phyloP scores from a whole-genome alignment of 2,329 filamentous ascomycete genomes.

The Nigrospora osmanthi region DNA sequence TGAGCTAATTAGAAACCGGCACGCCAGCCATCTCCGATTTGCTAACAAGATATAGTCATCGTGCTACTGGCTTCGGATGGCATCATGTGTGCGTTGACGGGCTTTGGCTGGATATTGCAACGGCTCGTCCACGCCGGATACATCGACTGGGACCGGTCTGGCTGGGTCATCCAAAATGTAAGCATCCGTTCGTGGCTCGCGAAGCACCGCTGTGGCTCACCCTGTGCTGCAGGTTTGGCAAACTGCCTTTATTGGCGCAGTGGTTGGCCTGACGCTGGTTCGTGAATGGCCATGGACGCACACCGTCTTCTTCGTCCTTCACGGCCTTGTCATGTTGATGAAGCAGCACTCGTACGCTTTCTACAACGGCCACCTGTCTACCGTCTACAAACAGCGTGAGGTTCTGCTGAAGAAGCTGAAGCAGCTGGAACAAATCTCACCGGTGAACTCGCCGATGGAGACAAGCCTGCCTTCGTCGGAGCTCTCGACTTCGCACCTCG shows the following conservation, averaged over 20 bases:
- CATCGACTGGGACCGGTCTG: conserved; percentile 58
- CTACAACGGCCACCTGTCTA: conserved; percentile 68
- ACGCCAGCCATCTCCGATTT: neutral
- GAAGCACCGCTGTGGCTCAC: neutral
- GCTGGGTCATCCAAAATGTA: conserved; percentile 68
- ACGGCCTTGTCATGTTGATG: conserved; percentile 67
- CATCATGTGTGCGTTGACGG: conserved; percentile 58
- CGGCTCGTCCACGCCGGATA: conserved; percentile 48
- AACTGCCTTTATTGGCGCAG: conserved; percentile 49
- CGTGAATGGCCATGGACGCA: conserved; percentile 80
- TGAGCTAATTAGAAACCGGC: conserved; percentile 10
- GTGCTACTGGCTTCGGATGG: conserved; percentile 57
- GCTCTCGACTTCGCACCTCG: conserved; percentile 38
- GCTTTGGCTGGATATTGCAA: conserved; percentile 60
- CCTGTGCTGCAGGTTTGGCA: conserved; percentile 52
- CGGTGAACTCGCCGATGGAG: conserved; percentile 32
- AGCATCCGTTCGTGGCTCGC: conserved; percentile 10
- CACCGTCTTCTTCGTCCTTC: conserved; percentile 44
- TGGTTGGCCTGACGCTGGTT: conserved; percentile 59
- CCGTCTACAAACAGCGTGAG: conserved; percentile 43
- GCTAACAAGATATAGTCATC: conserved; percentile 26
- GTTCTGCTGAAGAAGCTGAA: conserved; percentile 41
- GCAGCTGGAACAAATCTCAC: conserved; percentile 46
- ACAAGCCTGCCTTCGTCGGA: conserved; percentile 31
- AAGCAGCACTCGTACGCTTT: conserved; percentile 77